These are phyloP conservation scores for Lumnitzera racemosa DNA, from an alignment of 345 rosid species.

Conservation along the genomic window DNA sequence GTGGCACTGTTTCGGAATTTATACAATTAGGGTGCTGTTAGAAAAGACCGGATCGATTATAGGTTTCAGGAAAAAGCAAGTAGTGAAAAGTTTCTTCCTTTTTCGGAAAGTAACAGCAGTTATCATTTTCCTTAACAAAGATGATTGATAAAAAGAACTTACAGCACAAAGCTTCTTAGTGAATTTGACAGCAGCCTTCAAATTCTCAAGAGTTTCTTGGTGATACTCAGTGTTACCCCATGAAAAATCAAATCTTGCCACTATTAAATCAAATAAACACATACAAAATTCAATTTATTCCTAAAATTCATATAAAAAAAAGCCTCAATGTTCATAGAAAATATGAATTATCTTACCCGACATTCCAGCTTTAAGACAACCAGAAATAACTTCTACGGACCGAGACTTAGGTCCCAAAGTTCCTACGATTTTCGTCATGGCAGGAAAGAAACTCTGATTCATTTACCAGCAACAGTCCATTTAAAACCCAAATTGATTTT, in stretches of 20 bases:
- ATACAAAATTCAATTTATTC: not conserved
- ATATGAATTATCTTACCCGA: conserved; percentile 36
- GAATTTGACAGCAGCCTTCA: conserved; percentile 62
- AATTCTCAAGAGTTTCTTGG: conserved; percentile 77
- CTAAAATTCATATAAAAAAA: too few relatives aligned
- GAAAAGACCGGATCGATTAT: too few relatives aligned
- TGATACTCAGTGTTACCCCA: conserved; percentile 76
- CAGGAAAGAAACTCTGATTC: conserved; percentile 81
- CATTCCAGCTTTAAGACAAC: conserved; percentile 89
- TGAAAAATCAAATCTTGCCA: conserved; percentile 90
- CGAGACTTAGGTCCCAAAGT: conserved; percentile 85
- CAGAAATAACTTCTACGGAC: conserved; percentile 62
- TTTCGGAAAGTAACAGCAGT: too few relatives aligned
- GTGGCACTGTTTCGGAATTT: too few relatives aligned
- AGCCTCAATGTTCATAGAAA: too few relatives aligned
- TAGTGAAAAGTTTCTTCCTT: too few relatives aligned
- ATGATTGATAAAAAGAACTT: conserved; percentile 7
- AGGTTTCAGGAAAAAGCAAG: too few relatives aligned
- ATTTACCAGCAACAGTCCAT: not conserved
- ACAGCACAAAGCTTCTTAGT: conserved; percentile 94
- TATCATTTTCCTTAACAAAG: too few relatives aligned
- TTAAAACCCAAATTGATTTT: not conserved
- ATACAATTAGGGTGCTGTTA: too few relatives aligned
- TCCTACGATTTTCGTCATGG: conserved; percentile 95
- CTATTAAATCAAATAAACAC: conserved; percentile 20